Evolutionary conservation across 2,329 filamentous ascomycete species (phyloP), one percentile per base, ranked within the genome.

Genomic region (Leptographium procerum): DNA sequence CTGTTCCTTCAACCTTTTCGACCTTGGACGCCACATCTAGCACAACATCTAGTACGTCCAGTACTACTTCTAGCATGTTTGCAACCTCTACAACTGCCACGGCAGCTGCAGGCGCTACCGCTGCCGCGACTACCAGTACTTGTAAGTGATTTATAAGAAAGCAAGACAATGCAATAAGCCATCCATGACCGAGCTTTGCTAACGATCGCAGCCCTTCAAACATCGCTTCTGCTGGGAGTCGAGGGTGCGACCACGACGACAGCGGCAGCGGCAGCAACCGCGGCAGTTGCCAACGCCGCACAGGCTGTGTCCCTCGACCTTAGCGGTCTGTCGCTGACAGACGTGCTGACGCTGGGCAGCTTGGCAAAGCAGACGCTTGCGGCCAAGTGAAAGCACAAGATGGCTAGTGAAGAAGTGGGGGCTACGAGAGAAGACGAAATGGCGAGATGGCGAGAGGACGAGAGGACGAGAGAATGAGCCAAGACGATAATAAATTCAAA

Each of bases 311-410:
- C 62, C 2, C 70, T 77, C 59, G 68, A 77, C 60, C 60, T 77
- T 10, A 72, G 69, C 34, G 73, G 72, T 10, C 59, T 77, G 59
- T 69, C 67, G 8, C 66, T 79, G 53, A 73, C 68, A 63, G 78
- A 72, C 59, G 65, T 70, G 52, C 65, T 79, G 48, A 69, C 74
- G 55, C 66, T 80, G 13, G 77, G 77, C 33, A 77, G 73, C 58
- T 65, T 78, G 54, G 64, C 63, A 28, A 57, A 64, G 61, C 64
- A 65, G 61, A 69, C 68, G 9, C 31, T 55, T 24, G 52, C 56
- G n/a, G 51, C 60, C n/a, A n/a, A n/a, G n/a, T n/a, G n/a, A n/a
- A n/a, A n/a, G n/a, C n/a, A n/a, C n/a, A n/a, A n/a, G n/a, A n/a
- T n/a, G n/a, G n/a, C n/a, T n/a, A n/a, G n/a, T n/a, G n/a, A 33